These are phyloP conservation scores for Penicillium parvum DNA, from an alignment of 495 filamentous ascomycete genomes.

Conservation along the genomic window DNA sequence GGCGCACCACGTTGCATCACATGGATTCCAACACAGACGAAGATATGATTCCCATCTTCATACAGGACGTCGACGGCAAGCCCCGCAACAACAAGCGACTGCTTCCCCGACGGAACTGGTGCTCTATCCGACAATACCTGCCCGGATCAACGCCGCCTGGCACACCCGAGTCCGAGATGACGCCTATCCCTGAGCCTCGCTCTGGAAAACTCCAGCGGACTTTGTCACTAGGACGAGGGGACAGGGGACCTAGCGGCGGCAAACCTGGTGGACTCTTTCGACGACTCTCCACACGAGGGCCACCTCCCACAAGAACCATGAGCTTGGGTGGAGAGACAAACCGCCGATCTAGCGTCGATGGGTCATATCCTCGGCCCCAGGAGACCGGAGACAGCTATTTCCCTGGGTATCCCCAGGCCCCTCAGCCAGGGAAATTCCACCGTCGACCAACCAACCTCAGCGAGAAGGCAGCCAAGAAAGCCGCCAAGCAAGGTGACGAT, in stretches of 20 bases:
- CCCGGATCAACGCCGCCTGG: conserved; percentile 69
- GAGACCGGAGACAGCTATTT: conserved; percentile 41
- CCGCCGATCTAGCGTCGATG: conserved; percentile 40
- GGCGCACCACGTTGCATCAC: conserved; percentile 89
- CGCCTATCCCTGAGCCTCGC: conserved; percentile 35
- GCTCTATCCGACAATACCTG: conserved; percentile 76
- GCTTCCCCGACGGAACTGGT: conserved; percentile 91
- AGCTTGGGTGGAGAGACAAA: conserved; percentile 31
- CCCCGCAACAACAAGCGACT: conserved; percentile 84
- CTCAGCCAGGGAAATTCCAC: conserved; percentile 54
- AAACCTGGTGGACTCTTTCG: conserved; percentile 49
- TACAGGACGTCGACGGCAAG: conserved; percentile 81
- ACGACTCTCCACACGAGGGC: conserved; percentile 43
- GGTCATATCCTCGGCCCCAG: conserved; percentile 25
- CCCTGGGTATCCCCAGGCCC: conserved; percentile 17
- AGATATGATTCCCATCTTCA: conserved; percentile 91
- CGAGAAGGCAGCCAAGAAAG: conserved; percentile 50
- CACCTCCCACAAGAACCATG: conserved; percentile 37
- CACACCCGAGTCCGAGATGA: conserved; percentile 43
- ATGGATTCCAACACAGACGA: conserved; percentile 72
- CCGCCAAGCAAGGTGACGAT: conserved; percentile 36
- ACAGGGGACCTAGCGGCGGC: conserved; percentile 34
- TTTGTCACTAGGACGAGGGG: conserved; percentile 58
- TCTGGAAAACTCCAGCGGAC: conserved; percentile 53
- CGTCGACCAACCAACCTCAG: conserved; percentile 68